Base-by-base conservation (phyloP, 2,329 filamentous ascomycete species). In the Verticillium nubilum region DNA sequence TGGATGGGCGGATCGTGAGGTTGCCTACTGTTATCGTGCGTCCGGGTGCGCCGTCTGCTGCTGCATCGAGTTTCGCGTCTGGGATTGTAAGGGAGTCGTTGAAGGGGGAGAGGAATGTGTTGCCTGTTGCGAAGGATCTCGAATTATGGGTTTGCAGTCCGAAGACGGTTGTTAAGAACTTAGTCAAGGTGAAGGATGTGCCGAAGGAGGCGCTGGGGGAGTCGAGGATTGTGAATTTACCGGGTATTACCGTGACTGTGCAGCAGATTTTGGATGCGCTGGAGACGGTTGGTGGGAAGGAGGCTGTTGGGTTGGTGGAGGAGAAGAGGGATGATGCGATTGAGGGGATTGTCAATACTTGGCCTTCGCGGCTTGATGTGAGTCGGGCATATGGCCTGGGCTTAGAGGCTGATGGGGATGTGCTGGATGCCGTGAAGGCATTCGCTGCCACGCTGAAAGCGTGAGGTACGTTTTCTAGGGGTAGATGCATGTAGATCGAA, bases 11-110 rank as follows among this genome's bases (percentile, higher is more conserved):
- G 19, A 77, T 77, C 5, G 75, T 85, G 10, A 78, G 85, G 0
- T 77, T 87, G 17, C 84, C 85, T 0, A 87, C 85, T 0, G 79
- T 88, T 17, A 82, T 83, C 0, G 83, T 88, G 1, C 76, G 86
- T 4, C 82, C 85, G 0, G 85, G 86, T 2, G 78, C 76, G 29
- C 85, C 86, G 0, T 85, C 85, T 2, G 82, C 82, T 0, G 84
- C 85, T 0, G 85, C 85, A 2, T 83, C 80, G 3, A 84, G 80
- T 0, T 88, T 87, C 64, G 77, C 85, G 1, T 84, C 77, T 2
- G 85, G 85, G 0, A 87, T 88, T 65, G 83, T 88, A 52, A 76
- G 85, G 3, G 85, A 88, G 69, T 82, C 83, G 0, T 69, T 86
- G 19, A 75, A 80, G 50, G 79, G 80, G 15, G 69, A 76, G 61